A percentile compares a stretch with the other conserved stretches of the same genome.
phyloP scores from a whole-genome alignment of 2,329 filamentous ascomycete species.

The Aureobasidium melanogenum region DNA sequence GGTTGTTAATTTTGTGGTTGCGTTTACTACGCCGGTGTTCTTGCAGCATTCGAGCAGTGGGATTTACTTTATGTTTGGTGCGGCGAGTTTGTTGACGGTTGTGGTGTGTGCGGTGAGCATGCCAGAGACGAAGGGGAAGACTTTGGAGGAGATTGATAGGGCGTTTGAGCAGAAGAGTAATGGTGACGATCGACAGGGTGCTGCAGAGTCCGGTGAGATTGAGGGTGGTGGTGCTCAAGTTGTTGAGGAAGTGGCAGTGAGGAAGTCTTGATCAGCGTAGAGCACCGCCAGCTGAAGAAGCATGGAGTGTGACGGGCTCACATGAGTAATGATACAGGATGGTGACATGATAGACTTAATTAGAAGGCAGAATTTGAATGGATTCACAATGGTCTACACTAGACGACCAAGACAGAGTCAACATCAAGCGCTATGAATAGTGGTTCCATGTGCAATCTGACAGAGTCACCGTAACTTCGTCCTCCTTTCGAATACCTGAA shows the following conservation, averaged over 20 bases:
- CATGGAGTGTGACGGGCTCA: not conserved
- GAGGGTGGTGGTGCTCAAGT: not conserved
- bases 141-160: slow-evolving; percentile 12
- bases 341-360: too few relatives aligned
- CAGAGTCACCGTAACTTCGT: too few relatives aligned
- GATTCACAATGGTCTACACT: too few relatives aligned
- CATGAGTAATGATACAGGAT: too few relatives aligned
- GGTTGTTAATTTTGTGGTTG: slow-evolving; percentile 28
- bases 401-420: too few relatives aligned
- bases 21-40: slow-evolving; percentile 41
- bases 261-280: not conserved
- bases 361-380: too few relatives aligned
- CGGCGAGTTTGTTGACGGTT: slow-evolving; percentile 18
- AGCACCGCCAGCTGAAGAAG: not conserved
- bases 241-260: slow-evolving; percentile 1
- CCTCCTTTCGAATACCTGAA: too few relatives aligned
- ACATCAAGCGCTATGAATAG: too few relatives aligned
- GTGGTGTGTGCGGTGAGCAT: slow-evolving; percentile 9
- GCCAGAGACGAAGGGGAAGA: slow-evolving; percentile 14
- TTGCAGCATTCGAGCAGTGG: slow-evolving; percentile 31
- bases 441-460: too few relatives aligned
- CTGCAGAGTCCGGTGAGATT: not conserved
- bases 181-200: not conserved
- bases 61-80: slow-evolving; percentile 27
- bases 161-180: slow-evolving; percentile 10